Conservation (phyloP, 2,329 filamentous ascomycete species). For the Diaporthe nobilis region DNA sequence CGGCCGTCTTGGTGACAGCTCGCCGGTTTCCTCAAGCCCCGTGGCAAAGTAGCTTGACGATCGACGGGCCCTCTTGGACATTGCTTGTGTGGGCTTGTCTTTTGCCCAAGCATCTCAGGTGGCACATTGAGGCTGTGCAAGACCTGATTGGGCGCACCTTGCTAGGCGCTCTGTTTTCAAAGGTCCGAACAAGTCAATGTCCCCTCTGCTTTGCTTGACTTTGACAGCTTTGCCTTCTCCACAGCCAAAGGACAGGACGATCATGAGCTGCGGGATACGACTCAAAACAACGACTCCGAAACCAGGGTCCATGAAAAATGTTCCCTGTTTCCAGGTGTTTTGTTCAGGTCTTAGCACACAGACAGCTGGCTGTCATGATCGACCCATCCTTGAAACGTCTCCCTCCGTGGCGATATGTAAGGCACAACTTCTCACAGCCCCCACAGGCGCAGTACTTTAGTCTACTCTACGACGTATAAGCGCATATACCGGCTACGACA, state of each 20-base stretch:
- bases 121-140: conserved; percentile 35
- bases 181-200: conserved; percentile 13
- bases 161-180: neutral
- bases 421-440: conserved; percentile 36
- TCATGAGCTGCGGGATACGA: conserved; percentile 1
- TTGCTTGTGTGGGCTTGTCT: conserved; percentile 32
- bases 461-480: neutral
- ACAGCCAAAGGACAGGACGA: conserved; percentile 10
- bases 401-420: conserved; percentile 10
- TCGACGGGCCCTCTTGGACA: conserved; percentile 23
- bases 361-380: conserved; percentile 10
- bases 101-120: conserved; percentile 8
- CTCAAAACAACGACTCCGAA: conserved; percentile 7
- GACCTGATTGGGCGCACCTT: conserved; percentile 13
- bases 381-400: conserved; percentile 26
- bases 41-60: conserved; percentile 30
- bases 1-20: conserved; percentile 29
- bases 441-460: conserved; percentile 30
- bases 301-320: conserved; percentile 1
- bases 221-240: conserved; percentile 24
- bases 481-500: neutral
- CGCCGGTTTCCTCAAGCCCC: neutral
- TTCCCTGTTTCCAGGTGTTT: conserved; percentile 15
- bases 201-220: neutral
- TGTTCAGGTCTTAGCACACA: conserved; percentile 22